A percentile compares a stretch with the other conserved stretches of the same genome.
Conservation (phyloP, 2,329 filamentous ascomycete species). For the Microthyrium microscopicum region DNA sequence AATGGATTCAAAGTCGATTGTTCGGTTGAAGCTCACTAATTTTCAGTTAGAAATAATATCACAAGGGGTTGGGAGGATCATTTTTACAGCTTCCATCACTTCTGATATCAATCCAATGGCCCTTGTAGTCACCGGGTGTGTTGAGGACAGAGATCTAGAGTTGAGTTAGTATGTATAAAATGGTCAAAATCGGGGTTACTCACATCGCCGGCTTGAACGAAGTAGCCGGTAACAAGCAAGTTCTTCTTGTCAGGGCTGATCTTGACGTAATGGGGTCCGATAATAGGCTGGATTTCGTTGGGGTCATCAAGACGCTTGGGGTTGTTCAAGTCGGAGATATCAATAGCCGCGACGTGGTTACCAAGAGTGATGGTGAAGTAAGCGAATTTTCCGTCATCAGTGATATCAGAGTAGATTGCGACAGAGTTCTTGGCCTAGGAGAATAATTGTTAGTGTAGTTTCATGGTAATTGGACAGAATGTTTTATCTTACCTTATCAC, state of each 20-base stretch:
- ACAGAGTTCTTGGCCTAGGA: conserved; percentile 38
- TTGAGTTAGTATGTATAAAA: not conserved
- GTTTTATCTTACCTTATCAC: no score
- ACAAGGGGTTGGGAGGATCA: no score
- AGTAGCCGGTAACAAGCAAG: conserved; percentile 48
- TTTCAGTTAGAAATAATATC: no score
- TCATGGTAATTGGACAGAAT: no score
- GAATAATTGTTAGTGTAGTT: no score
- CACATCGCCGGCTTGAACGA: conserved; percentile 41
- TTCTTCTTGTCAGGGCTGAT: conserved; percentile 48
- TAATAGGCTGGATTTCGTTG: conserved; percentile 38
- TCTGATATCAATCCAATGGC: conserved; percentile 42
- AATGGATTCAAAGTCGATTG: conserved; percentile 38
- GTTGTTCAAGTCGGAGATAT: conserved; percentile 44
- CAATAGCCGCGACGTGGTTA: conserved; percentile 45
- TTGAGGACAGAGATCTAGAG: conserved; percentile 38
- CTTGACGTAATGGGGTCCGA: conserved; percentile 49
- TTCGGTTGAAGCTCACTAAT: conserved; percentile 44
- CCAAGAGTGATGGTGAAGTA: conserved; percentile 45
- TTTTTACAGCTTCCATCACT: conserved; percentile 35
- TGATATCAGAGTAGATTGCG: conserved; percentile 45
- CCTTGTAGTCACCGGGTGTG: conserved; percentile 45
- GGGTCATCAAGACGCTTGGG: conserved; percentile 45
- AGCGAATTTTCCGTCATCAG: conserved; percentile 38
- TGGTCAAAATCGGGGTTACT: not conserved